These are phyloP conservation scores for Ceratocystis papillata DNA, from an alignment of 2,329 filamentous ascomycete genomes.

Conservation along the genomic window DNA sequence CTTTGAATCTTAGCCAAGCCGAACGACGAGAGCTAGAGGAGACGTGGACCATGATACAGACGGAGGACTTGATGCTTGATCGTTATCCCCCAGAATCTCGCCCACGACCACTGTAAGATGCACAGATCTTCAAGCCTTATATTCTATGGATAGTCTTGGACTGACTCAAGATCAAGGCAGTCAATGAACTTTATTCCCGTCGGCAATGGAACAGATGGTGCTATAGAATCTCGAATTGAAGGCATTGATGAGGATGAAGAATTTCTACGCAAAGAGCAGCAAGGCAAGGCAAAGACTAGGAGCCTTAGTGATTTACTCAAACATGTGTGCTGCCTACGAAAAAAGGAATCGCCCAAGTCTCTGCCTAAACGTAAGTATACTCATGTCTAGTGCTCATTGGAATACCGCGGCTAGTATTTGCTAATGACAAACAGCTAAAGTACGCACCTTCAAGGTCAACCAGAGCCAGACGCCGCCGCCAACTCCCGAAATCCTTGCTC, in stretches of 20 bases:
- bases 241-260: slow-evolving; percentile 23
- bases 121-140: neutral
- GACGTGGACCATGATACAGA: slow-evolving; percentile 24
- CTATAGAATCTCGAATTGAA: slow-evolving; percentile 17
- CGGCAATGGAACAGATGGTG: slow-evolving; percentile 7
- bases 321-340: slow-evolving; percentile 22
- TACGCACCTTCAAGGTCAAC: slow-evolving; percentile 23
- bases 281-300: slow-evolving; percentile 2
- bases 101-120: slow-evolving; percentile 22
- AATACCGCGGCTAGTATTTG: neutral
- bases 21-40: slow-evolving; percentile 24
- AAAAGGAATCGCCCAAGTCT: neutral
- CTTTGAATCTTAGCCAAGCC: slow-evolving; percentile 21
- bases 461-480: neutral
- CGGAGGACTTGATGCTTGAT: slow-evolving; percentile 23
- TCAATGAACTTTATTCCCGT: slow-evolving; percentile 21
- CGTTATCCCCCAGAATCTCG: slow-evolving; percentile 23
- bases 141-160: neutral
- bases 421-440: slow-evolving; percentile 13
- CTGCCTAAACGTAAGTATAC: slow-evolving; percentile 19
- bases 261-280: slow-evolving; percentile 8
- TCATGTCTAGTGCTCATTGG: neutral
- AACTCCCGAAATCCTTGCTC: slow-evolving; percentile 19
- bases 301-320: slow-evolving; percentile 16
- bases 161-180: slow-evolving; percentile 17